Evolutionary conservation across 106 monocot species (phyloP).

Genomic region (Chionographis japonica): DNA sequence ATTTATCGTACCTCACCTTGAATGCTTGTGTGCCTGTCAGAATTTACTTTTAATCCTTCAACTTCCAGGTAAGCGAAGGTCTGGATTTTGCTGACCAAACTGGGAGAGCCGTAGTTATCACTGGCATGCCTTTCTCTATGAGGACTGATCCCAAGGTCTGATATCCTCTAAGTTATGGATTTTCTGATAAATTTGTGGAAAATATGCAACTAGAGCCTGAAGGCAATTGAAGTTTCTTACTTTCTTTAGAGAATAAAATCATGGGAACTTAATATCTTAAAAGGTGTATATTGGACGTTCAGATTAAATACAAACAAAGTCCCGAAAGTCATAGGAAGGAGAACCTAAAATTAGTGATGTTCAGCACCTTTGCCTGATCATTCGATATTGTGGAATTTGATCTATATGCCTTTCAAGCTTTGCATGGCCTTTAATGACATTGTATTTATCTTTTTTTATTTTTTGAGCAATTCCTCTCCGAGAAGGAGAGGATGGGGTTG

Average conservation of each 20-base stretch:
- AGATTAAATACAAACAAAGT: background rate
- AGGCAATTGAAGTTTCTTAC: background rate
- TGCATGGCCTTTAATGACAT: too few species aligned
- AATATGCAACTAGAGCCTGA: too few species aligned
- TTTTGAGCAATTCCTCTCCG: too few species aligned
- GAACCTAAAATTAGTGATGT: too few species aligned
- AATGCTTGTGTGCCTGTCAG: background rate
- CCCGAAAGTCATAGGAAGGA: background rate
- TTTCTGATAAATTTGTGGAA: too few species aligned
- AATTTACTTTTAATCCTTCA: background rate
- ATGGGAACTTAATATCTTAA: too few species aligned
- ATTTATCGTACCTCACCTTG: background rate
- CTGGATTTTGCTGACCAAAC: conserved; percentile 97
- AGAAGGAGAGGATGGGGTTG: too few species aligned
- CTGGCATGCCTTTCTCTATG: conserved; percentile 87
- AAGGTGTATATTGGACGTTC: background rate
- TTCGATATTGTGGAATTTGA: too few species aligned
- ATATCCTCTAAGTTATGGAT: background rate
- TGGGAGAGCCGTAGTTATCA: conserved; percentile 94
- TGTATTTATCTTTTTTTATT: too few species aligned
- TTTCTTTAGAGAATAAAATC: background rate
- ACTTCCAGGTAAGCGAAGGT: conserved; percentile 87
- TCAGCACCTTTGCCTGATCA: too few species aligned
- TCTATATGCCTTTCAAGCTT: too few species aligned
- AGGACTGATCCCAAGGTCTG: conserved; percentile 88